phyloP scores from a whole-genome alignment of 1,139 yeast species.

The Candida glucosophila region DNA sequence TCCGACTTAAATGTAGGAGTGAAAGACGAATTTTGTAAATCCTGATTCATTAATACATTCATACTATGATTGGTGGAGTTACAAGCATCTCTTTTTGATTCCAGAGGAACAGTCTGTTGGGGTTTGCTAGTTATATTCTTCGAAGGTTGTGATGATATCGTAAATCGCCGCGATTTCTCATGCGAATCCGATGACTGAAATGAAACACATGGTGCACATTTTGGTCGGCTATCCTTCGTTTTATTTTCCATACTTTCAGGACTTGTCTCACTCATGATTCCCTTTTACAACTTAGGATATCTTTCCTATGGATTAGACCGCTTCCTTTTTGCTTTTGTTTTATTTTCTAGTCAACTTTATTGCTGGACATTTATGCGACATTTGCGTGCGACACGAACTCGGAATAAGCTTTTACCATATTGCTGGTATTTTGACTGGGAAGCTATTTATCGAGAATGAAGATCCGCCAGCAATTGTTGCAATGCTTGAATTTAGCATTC shows the following conservation, averaged over 20 bases:
- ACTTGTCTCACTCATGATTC: not conserved
- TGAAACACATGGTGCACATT: conserved; percentile 22
- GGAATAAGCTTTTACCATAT: not conserved
- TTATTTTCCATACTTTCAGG: conserved; percentile 1
- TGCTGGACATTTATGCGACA: not conserved
- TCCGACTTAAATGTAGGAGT: too few relatives aligned
- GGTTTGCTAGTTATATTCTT: conserved; percentile 10
- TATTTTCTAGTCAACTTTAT: not conserved
- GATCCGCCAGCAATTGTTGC: conserved; percentile 39
- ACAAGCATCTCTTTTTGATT: too few relatives aligned
- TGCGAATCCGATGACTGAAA: conserved; percentile 30
- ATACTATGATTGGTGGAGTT: too few relatives aligned
- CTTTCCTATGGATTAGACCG: not conserved
- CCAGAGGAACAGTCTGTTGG: too few relatives aligned
- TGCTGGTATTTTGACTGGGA: not conserved
- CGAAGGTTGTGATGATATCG: conserved; percentile 39
- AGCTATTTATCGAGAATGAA: conserved; percentile 21
- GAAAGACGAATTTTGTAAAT: too few relatives aligned
- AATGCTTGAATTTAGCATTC: conserved; percentile 63
- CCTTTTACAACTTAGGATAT: not conserved
- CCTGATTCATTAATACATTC: too few relatives aligned
- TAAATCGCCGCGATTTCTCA: conserved; percentile 35
- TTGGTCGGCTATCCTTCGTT: conserved; percentile 2
- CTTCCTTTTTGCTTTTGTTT: not conserved
- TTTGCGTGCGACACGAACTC: too few relatives aligned